phyloP scores from a whole-genome alignment of 2,329 filamentous ascomycete genomes.

The Endocalyx cinctus region DNA sequence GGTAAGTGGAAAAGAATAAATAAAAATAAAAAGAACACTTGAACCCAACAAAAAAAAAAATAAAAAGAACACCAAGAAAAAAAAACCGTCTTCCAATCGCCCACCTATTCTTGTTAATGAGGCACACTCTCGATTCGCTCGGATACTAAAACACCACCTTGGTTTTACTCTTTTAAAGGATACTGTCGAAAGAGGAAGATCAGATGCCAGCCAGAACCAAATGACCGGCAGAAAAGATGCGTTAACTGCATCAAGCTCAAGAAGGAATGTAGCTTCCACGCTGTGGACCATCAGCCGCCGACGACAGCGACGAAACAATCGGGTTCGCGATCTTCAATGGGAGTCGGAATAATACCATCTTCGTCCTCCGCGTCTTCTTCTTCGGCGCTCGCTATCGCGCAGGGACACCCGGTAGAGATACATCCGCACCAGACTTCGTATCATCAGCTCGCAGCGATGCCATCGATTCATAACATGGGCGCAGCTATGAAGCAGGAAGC shows the following conservation, averaged over 20 bases:
- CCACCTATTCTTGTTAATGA: no score
- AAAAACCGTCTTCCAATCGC: no score
- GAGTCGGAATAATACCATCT: conserved; percentile 33
- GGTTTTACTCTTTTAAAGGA: conserved; percentile 52
- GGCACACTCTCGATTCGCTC: conserved; percentile 1
- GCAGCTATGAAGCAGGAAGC: conserved; percentile 37
- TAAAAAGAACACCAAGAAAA: no score
- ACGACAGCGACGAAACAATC: conserved; percentile 40
- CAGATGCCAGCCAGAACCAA: conserved; percentile 72
- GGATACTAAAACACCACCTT: conserved; percentile 14
- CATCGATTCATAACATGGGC: conserved; percentile 41
- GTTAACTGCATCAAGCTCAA: conserved; percentile 90
- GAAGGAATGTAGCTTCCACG: conserved; percentile 89
- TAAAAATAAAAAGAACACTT: no score
- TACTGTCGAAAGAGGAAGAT: conserved; percentile 94
- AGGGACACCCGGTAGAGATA: conserved; percentile 37
- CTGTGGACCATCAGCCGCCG: conserved; percentile 69
- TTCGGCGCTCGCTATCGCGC: conserved; percentile 36
- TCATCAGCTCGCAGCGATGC: conserved; percentile 36
- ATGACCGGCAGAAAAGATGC: conserved; percentile 72
- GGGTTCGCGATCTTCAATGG: conserved; percentile 32
- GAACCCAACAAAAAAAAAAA: no score
- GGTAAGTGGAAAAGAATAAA: no score
- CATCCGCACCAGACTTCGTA: conserved; percentile 37
- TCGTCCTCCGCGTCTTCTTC: conserved; percentile 49